Conservation (phyloP, 768 basidiomycete species). For the Serendipita vermifera region DNA sequence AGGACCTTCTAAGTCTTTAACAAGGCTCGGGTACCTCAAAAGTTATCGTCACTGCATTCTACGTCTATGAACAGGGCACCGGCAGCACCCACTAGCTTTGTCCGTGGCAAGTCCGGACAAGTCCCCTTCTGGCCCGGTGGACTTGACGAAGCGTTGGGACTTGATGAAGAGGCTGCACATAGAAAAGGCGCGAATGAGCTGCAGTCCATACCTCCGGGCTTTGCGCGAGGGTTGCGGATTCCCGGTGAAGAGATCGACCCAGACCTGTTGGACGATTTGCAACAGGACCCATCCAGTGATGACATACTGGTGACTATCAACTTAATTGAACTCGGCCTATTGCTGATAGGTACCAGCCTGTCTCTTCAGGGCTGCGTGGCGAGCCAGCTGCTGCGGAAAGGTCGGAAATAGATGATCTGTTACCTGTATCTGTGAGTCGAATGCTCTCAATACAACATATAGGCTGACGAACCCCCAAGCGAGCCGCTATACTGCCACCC, state of each 20-base stretch:
- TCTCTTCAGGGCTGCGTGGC: too few species aligned
- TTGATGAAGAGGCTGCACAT: constrained; percentile 29
- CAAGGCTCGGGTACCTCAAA: constrained; percentile 42
- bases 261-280: constrained; percentile 10
- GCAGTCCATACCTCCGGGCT: constrained; percentile 67
- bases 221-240: constrained; percentile 65
- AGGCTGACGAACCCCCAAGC: background rate
- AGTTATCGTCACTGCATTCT: constrained; percentile 65
- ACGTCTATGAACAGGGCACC: constrained; percentile 79
- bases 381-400: background rate
- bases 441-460: background rate
- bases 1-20: constrained; percentile 4
- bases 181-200: constrained; percentile 24
- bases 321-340: too few species aligned
- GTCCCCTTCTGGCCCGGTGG: constrained; percentile 94
- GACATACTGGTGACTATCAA: too few species aligned
- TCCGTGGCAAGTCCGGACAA: constrained; percentile 85
- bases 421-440: constrained; percentile 36
- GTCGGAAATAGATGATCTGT: constrained; percentile 64
- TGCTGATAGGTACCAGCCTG: too few species aligned
- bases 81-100: constrained; percentile 64
- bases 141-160: constrained; percentile 43
- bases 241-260: constrained; percentile 35
- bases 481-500: background rate
- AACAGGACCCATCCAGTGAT: too few species aligned